Percentiles rank a stretch among this genome's conserved stretches.
Evolutionary conservation across 805 yeast genomes (phyloP).

Genomic region (Candida tammaniensis): DNA sequence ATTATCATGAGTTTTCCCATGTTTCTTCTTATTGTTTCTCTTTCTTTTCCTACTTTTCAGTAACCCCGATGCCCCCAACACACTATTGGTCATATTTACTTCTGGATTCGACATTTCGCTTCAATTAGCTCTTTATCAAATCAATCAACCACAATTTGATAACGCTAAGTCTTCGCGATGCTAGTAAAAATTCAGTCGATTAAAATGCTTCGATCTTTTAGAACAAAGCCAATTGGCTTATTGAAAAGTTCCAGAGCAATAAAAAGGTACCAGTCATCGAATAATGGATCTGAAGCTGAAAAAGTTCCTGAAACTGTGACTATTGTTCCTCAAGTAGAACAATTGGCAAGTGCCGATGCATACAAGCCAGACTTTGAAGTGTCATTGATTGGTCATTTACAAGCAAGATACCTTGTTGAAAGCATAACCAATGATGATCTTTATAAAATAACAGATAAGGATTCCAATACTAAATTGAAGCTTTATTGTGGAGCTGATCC

Average conservation of each 20-base stretch:
- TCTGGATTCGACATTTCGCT: constrained; percentile 5
- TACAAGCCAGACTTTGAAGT: constrained; percentile 21
- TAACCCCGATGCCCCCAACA: constrained; percentile 7
- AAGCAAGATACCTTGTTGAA: constrained; percentile 36
- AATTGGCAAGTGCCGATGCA: constrained; percentile 20
- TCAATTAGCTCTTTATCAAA: too few species aligned
- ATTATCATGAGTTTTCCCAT: too few species aligned
- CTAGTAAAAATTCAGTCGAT: too few species aligned
- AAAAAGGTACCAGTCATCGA: too few species aligned
- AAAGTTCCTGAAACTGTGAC: constrained; percentile 31
- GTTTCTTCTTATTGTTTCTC: constrained; percentile 23
- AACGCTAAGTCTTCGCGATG: too few species aligned
- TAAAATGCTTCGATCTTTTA: too few species aligned
- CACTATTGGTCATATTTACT: constrained; percentile 12
- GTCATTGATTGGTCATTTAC: constrained; percentile 36
- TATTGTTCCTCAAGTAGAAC: constrained; percentile 35
- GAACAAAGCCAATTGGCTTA: too few species aligned
- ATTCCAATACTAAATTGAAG: constrained; percentile 39
- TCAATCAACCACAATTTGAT: too few species aligned
- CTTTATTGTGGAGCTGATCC: constrained; percentile 97
- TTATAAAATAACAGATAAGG: constrained; percentile 27
- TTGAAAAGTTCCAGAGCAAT: too few species aligned
- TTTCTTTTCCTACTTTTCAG: constrained; percentile 21
- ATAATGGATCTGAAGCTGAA: constrained; percentile 7
- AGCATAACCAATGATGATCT: constrained; percentile 37